Evolutionary conservation across 805 yeast species (phyloP).

Genomic region (Kodamaea fukazawae): DNA sequence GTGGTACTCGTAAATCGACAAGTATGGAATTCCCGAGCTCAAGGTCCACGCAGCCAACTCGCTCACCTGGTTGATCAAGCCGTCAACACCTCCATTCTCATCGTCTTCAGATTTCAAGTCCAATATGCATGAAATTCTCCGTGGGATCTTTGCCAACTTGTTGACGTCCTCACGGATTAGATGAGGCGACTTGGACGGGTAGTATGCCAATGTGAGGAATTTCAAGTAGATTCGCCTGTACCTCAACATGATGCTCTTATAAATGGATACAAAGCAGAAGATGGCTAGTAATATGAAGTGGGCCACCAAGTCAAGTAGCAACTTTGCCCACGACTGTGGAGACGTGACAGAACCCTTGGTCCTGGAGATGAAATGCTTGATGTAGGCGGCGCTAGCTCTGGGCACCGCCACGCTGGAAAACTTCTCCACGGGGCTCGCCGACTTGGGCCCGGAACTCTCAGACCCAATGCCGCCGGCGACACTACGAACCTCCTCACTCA

Average conservation of each 20-base stretch:
- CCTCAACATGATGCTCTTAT: constrained; percentile 50
- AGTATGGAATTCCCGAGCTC: constrained; percentile 76
- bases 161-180: constrained; percentile 80
- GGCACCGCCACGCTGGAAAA: constrained; percentile 1
- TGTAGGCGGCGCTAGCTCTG: constrained; percentile 2
- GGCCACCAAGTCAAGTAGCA: constrained; percentile 7
- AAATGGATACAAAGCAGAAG: constrained; percentile 55
- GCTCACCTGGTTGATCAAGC: constrained; percentile 70
- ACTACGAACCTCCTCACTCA: too few relatives aligned
- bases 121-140: constrained; percentile 70
- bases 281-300: constrained; percentile 50
- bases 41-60: constrained; percentile 84
- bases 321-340: constrained; percentile 4
- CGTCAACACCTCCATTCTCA: constrained; percentile 87
- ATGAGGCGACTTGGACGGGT: constrained; percentile 73
- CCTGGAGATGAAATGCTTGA: neutral
- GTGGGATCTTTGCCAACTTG: constrained; percentile 73
- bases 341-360: neutral
- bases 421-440: neutral
- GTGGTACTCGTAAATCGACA: constrained; percentile 75
- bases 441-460: too few relatives aligned
- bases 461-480: too few relatives aligned
- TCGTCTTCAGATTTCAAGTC: constrained; percentile 71
- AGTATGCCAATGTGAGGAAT: constrained; percentile 58
- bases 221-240: constrained; percentile 54